Percentiles rank a stretch among this genome's conserved stretches.
Evolutionary conservation across 768 basidiomycete species (phyloP).

Genomic region (Panaeolus cyanescens): DNA sequence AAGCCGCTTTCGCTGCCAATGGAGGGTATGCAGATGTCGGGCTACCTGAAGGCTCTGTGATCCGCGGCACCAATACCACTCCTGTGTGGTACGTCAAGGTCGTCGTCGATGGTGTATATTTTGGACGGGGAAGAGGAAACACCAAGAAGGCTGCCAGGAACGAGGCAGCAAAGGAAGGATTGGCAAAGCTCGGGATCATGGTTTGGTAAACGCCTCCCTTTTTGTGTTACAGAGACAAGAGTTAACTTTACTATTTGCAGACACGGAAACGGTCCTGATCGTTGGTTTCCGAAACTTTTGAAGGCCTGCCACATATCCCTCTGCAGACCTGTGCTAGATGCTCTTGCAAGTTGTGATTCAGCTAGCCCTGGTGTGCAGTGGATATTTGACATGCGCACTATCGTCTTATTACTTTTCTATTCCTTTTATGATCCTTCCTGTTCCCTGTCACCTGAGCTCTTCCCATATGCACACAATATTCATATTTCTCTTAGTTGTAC

Average conservation of each 20-base stretch:
- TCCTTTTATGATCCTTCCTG: no score
- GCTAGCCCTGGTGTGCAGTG: constrained; percentile 68
- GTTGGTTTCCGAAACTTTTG: neutral
- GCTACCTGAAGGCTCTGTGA: constrained; percentile 20
- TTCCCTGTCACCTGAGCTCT: no score
- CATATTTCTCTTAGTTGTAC: no score
- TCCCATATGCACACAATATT: no score
- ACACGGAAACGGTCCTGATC: neutral
- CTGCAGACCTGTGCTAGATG: constrained; percentile 63
- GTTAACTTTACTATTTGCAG: no score
- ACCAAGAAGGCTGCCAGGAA: constrained; percentile 83
- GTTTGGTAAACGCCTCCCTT: constrained; percentile 45
- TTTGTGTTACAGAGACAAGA: no score
- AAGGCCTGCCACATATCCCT: constrained; percentile 44
- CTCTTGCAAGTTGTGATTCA: constrained; percentile 11
- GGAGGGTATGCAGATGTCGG: constrained; percentile 20
- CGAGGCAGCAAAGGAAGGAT: constrained; percentile 78
- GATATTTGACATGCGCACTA: constrained; percentile 35
- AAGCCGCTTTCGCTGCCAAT: constrained; percentile 9
- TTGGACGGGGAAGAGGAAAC: constrained; percentile 65
- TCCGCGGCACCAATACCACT: constrained; percentile 60
- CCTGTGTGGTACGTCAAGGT: constrained; percentile 76
- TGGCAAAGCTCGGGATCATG: constrained; percentile 57
- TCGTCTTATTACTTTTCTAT: no score
- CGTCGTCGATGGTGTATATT: constrained; percentile 58